These are phyloP conservation scores for Metarhizium sp. DNA, from an alignment of 2,329 filamentous ascomycete genomes.

Conservation along the genomic window DNA sequence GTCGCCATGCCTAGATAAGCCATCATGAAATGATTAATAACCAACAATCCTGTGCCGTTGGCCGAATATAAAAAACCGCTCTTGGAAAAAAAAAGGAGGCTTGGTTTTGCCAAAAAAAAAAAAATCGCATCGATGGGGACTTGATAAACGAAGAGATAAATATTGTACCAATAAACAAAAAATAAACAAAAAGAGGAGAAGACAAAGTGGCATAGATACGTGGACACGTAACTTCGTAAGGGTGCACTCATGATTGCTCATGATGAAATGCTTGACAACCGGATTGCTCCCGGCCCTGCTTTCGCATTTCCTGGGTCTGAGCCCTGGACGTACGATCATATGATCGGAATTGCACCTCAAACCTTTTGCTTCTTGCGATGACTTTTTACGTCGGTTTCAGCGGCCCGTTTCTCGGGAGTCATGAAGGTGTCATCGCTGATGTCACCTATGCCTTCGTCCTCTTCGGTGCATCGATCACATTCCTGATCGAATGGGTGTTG, in stretches of 20 bases:
- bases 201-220: not conserved
- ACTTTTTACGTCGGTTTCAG: slow-evolving; percentile 10
- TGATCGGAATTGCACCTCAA: slow-evolving; percentile 9
- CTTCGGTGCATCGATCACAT: slow-evolving; percentile 32
- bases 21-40: not conserved
- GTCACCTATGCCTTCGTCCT: slow-evolving; percentile 33
- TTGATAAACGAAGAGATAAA: not conserved
- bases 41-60: not conserved
- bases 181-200: not conserved
- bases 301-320: not conserved
- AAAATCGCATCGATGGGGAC: too few species aligned
- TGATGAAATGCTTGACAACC: not conserved
- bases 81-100: not conserved
- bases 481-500: slow-evolving; percentile 39
- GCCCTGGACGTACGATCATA: not conserved
- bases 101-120: not conserved
- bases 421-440: slow-evolving; percentile 21
- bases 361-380: slow-evolving; percentile 22
- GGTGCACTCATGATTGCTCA: not conserved
- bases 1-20: not conserved
- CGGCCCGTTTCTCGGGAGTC: slow-evolving; percentile 10
- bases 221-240: not conserved
- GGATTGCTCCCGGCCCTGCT: not conserved
- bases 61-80: not conserved
- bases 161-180: not conserved